Percentiles rank a stretch among this genome's conserved stretches.
Conservation (phyloP, 345 rosid genomes). For the Alliaria petiolata region DNA sequence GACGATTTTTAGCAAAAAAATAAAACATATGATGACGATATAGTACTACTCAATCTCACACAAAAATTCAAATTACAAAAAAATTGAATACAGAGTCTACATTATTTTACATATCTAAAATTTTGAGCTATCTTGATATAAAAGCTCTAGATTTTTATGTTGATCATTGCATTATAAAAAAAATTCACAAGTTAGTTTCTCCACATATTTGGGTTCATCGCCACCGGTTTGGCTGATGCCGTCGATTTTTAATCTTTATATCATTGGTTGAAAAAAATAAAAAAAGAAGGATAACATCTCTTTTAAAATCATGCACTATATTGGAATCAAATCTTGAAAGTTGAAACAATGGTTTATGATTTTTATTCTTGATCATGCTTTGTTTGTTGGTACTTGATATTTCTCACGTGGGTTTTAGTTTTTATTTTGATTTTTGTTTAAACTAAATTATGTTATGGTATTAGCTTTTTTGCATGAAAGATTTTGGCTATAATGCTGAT, state of each 20-base stretch:
- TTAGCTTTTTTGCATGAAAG: conserved; percentile 11
- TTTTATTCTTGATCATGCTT: conserved; percentile 18
- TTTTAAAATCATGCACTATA: conserved; percentile 14
- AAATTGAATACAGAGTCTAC: neutral
- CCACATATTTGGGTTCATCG: neutral
- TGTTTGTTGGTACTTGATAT: conserved; percentile 17
- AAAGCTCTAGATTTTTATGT: neutral
- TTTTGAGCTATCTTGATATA: neutral
- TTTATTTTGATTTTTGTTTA: neutral
- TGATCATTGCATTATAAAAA: neutral
- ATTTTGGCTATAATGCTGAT: conserved; percentile 14
- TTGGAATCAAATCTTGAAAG: conserved; percentile 18
- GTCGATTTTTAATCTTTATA: neutral
- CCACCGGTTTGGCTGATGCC: neutral
- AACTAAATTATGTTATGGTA: neutral
- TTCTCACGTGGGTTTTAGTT: conserved; percentile 19
- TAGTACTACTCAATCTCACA: too few species aligned
- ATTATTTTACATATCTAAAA: neutral
- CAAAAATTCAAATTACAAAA: neutral
- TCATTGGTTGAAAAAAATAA: neutral
- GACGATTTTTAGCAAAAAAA: too few species aligned
- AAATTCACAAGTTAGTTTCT: neutral
- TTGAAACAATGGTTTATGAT: conserved; percentile 5
- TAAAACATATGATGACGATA: too few species aligned
- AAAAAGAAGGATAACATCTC: neutral